Evolutionary conservation across 192 early-diverging fungal genomes (phyloP), one percentile per base, ranked within the genome.

Genomic region (Coemansia sp.): DNA sequence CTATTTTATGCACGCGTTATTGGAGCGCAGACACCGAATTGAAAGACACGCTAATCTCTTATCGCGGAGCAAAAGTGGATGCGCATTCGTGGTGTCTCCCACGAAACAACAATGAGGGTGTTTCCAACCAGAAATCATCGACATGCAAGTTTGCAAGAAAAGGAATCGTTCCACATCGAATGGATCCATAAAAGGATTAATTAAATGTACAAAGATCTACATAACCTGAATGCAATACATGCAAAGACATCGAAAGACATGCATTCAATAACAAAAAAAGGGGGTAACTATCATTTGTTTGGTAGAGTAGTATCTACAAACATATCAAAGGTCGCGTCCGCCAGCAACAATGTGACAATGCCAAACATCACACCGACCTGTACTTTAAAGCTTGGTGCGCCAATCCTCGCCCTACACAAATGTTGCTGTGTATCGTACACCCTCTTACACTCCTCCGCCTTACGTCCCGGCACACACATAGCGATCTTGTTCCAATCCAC

Each of bases 391-490:
- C 55, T 30, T 1, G 38, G 20, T 3, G 55, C 18, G 9, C 52
- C 49, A 9, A 62, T 34, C 15, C 29, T 67, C 3, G 55, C 27
- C 11, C 64, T 37, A 32, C 71, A 67, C 60, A 73, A 24, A 20
- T 73, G 43, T 10, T 53, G 45, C n/a, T 62, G 61, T 4, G 27
- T 56, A 18, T 61, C 40, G 40, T 62, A 73, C 5, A 67, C 58
- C 16, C 71, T 30, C 65, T 62, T 66, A 27, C 71, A 73, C 37
- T 73, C 70, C 18, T 72, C 37, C 3, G 71, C 64, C 5, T 10
- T 15, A 9, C 64, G 45, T 2, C 59, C 59, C 2, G 20, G 39
- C 1, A 49, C 34, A 32, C n/a, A 40, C 24, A 24, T 9, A 8
- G 61, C 55, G 3, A 60, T 49, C 43, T 29, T 35, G 5, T 8